Percentiles rank a stretch among this genome's conserved stretches.
Conservation (phyloP, 768 basidiomycete genomes). For the Naganishia onofrii region DNA sequence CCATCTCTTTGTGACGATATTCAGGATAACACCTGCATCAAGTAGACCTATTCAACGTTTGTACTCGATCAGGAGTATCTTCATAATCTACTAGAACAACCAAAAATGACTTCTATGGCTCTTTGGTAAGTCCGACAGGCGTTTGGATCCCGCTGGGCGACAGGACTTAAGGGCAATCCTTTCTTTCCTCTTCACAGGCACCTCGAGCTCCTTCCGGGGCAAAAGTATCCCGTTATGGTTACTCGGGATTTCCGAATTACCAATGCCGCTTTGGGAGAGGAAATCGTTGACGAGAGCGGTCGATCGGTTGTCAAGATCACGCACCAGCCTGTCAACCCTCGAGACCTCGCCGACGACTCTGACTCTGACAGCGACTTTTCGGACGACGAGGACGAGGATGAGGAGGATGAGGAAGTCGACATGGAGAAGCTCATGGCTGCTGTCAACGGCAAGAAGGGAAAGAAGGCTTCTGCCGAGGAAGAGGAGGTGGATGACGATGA, state of each 20-base stretch:
- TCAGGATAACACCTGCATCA: neutral
- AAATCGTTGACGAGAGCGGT: slow-evolving; percentile 60
- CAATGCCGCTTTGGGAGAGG: slow-evolving; percentile 75
- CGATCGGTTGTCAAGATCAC: slow-evolving; percentile 53
- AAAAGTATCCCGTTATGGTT: slow-evolving; percentile 61
- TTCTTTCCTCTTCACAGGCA: slow-evolving; percentile 23
- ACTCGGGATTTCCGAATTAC: slow-evolving; percentile 73
- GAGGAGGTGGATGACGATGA: slow-evolving; percentile 15
- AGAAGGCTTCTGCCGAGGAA: slow-evolving; percentile 26
- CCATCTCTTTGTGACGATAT: neutral
- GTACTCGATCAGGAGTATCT: neutral
- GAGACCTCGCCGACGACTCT: slow-evolving; percentile 41
- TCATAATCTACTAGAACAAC: neutral
- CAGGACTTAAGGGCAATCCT: slow-evolving; percentile 3
- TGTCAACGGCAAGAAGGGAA: slow-evolving; percentile 23
- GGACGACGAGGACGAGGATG: slow-evolving; percentile 46
- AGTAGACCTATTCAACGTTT: neutral
- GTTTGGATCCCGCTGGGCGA: neutral
- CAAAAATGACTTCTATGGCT: slow-evolving; percentile 30
- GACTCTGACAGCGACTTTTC: slow-evolving; percentile 39
- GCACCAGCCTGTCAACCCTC: slow-evolving; percentile 47
- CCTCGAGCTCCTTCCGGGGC: slow-evolving; percentile 31
- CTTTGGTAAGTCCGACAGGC: slow-evolving; percentile 21
- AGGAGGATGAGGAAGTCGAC: slow-evolving; percentile 57
- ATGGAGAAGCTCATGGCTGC: slow-evolving; percentile 44